Evolutionary conservation across 1,139 yeast species (phyloP), one percentile per base, ranked within the genome.

Genomic region (Magnusiomyces clavatus): DNA sequence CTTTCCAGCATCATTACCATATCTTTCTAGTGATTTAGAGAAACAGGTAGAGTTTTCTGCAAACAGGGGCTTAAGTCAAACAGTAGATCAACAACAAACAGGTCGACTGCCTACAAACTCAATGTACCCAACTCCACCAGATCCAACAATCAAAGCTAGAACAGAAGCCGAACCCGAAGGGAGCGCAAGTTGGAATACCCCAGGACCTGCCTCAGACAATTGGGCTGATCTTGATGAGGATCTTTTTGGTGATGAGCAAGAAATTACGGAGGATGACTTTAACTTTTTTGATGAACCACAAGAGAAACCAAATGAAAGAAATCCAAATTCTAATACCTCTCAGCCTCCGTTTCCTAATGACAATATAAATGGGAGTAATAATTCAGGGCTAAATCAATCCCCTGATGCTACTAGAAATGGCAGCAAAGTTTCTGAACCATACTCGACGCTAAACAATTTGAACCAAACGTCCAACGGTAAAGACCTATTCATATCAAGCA

Each of bases 201-300:
- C 64, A 1, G 59, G 58, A 10, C 51, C 56, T 19, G 54, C 58
- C 8, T 52, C 57, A 10, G 68, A 63, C 16, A 61, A 60, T 6
- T 70, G 75, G 75, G 69, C 68, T 43, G 69, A 70, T 46, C 54
- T 67, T 40, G 74, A 73, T 49, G 76, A 69, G 14, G 77, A 70
- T 35, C 54, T 73, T 17, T 72, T 74, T 59, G 77, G 76, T 1
- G 75, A 65, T 43, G 70, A 66, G 46, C 70, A 68, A 35, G 72
- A 68, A 47, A 65, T 68, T 2, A 69, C 71, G 1, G 72, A 69
- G 48, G 71, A 73, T 0, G 75, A 73, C 53, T 73, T 73, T 56
- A 69, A 70, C 52, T 70, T 72, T 46, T 73, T 73, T 55, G 76
- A 72, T 52, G 68, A 69, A 29, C 66, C 64, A 1, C 65, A 61